Evolutionary conservation across 1,139 yeast species (phyloP).

Genomic region (Pichia sp.): DNA sequence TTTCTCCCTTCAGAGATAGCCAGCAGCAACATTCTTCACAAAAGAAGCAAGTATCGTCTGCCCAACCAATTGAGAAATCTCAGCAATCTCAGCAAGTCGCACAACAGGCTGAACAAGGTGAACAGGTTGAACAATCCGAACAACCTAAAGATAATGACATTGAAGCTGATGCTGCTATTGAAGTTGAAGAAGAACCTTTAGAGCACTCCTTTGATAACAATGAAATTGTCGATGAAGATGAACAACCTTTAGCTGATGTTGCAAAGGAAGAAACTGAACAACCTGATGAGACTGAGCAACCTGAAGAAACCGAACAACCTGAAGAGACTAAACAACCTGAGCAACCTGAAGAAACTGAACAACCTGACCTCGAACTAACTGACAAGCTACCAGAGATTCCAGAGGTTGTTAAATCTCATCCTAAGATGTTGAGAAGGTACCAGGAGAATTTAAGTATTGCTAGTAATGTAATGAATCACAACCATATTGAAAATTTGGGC

Average conservation of each 20-base stretch:
- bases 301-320: slow-evolving; percentile 7
- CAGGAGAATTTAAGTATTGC: slow-evolving; percentile 44
- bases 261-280: slow-evolving; percentile 4
- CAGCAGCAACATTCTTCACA: not conserved
- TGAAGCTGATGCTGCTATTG: not conserved
- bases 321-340: slow-evolving; percentile 2
- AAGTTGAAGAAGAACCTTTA: slow-evolving; percentile 1
- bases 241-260: slow-evolving; percentile 3
- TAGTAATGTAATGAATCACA: slow-evolving; percentile 38
- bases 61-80: too few species aligned
- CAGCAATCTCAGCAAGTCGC: too few species aligned
- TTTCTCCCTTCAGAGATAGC: slow-evolving; percentile 42
- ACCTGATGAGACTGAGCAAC: not conserved
- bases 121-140: too few species aligned
- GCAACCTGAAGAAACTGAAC: too few species aligned
- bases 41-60: too few species aligned
- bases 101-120: not conserved
- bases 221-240: slow-evolving; percentile 4
- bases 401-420: slow-evolving; percentile 37
- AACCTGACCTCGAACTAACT: too few species aligned
- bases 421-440: slow-evolving; percentile 41
- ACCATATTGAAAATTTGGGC: slow-evolving; percentile 41
- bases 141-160: not conserved
- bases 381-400: too few species aligned
- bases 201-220: slow-evolving; percentile 19